phyloP scores from a whole-genome alignment of 805 yeast genomes.

The Lipomyces yamadae region DNA sequence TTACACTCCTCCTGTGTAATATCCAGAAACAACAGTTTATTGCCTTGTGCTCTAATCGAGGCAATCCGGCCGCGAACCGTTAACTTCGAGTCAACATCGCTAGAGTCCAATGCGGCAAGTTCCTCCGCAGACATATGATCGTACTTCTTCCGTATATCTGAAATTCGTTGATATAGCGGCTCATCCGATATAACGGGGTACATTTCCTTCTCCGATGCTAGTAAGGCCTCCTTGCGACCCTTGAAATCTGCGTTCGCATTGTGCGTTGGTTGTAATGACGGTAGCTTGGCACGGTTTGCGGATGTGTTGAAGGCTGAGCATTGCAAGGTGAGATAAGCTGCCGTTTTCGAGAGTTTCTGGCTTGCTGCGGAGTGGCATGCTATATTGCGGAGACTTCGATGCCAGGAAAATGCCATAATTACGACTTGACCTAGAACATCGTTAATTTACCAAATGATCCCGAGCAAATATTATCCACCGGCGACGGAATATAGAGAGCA shows the following conservation, averaged over 20 bases:
- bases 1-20: slow-evolving; percentile 61
- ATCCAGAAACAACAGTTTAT: slow-evolving; percentile 71
- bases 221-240: slow-evolving; percentile 24
- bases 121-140: slow-evolving; percentile 19
- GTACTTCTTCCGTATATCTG: slow-evolving; percentile 12
- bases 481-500: not conserved
- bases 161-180: slow-evolving; percentile 6
- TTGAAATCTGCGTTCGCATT: slow-evolving; percentile 20
- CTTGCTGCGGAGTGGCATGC: not conserved
- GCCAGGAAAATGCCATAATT: not conserved
- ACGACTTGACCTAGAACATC: not conserved
- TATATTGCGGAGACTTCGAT: not conserved
- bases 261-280: slow-evolving; percentile 1
- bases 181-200: slow-evolving; percentile 25
- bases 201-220: slow-evolving; percentile 10
- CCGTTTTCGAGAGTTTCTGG: not conserved
- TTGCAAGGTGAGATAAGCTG: not conserved
- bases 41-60: slow-evolving; percentile 67
- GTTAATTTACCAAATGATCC: not conserved
- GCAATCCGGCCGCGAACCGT: slow-evolving; percentile 61
- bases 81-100: slow-evolving; percentile 11
- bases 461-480: not conserved
- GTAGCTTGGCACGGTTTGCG: not conserved
- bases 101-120: slow-evolving; percentile 4
- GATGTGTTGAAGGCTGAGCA: not conserved